Evolutionary conservation across 1,284 basidiomycete genomes (phyloP), one percentile per base, ranked within the genome.

Genomic region (Sporisorium exsertum): DNA sequence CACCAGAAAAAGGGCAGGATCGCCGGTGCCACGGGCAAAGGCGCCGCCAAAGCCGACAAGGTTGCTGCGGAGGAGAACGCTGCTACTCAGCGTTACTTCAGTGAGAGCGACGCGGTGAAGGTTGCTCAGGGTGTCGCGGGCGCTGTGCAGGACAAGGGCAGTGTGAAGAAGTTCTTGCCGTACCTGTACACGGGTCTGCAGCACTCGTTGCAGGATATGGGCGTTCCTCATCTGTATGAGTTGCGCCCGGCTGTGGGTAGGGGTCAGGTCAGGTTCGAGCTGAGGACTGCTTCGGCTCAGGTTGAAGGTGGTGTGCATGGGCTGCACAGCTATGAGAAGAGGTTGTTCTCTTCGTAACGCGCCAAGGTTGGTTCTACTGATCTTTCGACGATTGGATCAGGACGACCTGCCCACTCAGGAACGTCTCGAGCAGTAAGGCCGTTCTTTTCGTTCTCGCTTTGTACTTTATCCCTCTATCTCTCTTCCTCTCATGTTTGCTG

Each of bases 61-160:
- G n/a, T 88, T 86, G 73, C 81, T 47, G 60, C 87, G 87, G 76
- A 89, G 87, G 78, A 78, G 51, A 99, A 98, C 83, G 96, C 96
- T 16, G 97, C 97, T 5, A 98, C 95, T 3, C 92, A 94, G 51
- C 91, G 96, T 37, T 99, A 99, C 88, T 99, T 99, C 87, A 97
- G 94, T 37, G 97, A 99, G 88, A 90, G 91, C 67, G 95, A 94
- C 67, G 89, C 92, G 2, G 92, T 99, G 86, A 97, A 98, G 89
- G 97, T 99, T 58, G 96, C 96, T 5, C 86, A 86, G 81, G 96
- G 96, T 73, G 97, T 99, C 16, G 92, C 93, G 16, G 96, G 97
- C 29, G 94, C 97, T 78, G 96, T 99, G 16, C 93, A 94, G 86
- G 96, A 99, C 87, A 98, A 97, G 89, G 96, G 97, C 26, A 94